Evolutionary conservation across 352 stramenopile genomes (phyloP), one percentile per base, ranked within the genome.

Genomic region (Nothophytophthora sp.): DNA sequence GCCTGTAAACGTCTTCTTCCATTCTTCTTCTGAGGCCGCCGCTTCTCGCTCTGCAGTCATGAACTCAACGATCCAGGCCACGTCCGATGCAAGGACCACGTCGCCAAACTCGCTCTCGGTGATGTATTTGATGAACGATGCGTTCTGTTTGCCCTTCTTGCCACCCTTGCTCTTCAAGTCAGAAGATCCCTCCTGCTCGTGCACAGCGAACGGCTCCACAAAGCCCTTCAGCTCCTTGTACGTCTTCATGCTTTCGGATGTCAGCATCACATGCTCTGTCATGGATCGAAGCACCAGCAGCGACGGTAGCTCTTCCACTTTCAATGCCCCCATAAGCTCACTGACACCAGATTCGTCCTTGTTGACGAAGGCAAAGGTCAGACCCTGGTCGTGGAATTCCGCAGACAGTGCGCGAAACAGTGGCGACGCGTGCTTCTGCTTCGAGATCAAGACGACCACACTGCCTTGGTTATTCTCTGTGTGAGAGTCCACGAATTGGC

Each of bases 21-120:
- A 88, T 18, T 61, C 33, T 16, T 74, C 60, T 27, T 80, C 63
- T 0, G 53, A 53, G 7, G 74, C 33, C 19, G 39, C 28, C 0
- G 59, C 58, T 41, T 83, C 73, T 8, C 67, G 53, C 36, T 74
- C 59, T 0, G 36, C 42, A 36, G 75, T 53, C 59, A 80, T 69
- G 29, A 92, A 86, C 13, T 73, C 68, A 23, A 92, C 57, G 38
- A 92, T 79, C 78, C 81, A 92, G 5, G 76, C 54, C 39, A 87
- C 61, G 24, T 76, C 68, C 8, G 78, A 82, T 10, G 60, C 49
- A 16, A 77, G 19, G 4, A 92, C 65, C 16, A 76, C 56, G 16
- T 66, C 42, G 19, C 89, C 73, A 36, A 93, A 88, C 16, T 78
- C 68, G 2, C 48, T 54, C 7, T 54, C 51, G 0, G 60, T 68